Percentiles rank a stretch among this genome's conserved stretches.
Conservation (phyloP, 345 rosid genomes). For the Gossypium australe region DNA sequence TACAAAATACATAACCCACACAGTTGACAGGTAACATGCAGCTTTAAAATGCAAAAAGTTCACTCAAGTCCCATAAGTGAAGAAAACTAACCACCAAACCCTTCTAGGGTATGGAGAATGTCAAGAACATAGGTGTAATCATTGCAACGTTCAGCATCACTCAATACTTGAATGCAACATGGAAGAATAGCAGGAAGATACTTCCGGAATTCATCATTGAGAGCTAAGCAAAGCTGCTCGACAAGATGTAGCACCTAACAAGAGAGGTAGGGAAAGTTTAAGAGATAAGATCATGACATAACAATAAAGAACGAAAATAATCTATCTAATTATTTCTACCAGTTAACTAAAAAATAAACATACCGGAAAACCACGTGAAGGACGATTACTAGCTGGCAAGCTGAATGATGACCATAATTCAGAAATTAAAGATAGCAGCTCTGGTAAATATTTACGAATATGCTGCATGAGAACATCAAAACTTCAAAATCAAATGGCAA, state of each 20-base stretch:
- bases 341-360: conserved; percentile 6
- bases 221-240: conserved; percentile 97
- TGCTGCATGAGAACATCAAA: conserved; percentile 58
- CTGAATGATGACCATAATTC: conserved; percentile 96
- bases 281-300: not conserved
- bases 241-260: conserved; percentile 87
- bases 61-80: conserved; percentile 2
- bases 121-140: conserved; percentile 77
- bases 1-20: not conserved
- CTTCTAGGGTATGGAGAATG: conserved; percentile 93
- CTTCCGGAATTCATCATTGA: conserved; percentile 90
- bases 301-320: not conserved
- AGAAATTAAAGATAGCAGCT: conserved; percentile 70
- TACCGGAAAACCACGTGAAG: conserved; percentile 86
- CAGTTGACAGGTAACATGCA: not conserved
- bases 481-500: conserved; percentile 13
- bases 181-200: conserved; percentile 95
- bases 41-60: not conserved
- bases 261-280: not conserved
- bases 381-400: conserved; percentile 63
- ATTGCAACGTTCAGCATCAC: conserved; percentile 90
- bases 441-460: conserved; percentile 87
- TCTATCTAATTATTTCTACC: not conserved
- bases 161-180: conserved; percentile 87
- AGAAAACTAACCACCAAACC: conserved; percentile 81